Base-by-base conservation (phyloP, 2,329 filamentous ascomycete genomes). In the Sporothrix brunneoviolacea region DNA sequence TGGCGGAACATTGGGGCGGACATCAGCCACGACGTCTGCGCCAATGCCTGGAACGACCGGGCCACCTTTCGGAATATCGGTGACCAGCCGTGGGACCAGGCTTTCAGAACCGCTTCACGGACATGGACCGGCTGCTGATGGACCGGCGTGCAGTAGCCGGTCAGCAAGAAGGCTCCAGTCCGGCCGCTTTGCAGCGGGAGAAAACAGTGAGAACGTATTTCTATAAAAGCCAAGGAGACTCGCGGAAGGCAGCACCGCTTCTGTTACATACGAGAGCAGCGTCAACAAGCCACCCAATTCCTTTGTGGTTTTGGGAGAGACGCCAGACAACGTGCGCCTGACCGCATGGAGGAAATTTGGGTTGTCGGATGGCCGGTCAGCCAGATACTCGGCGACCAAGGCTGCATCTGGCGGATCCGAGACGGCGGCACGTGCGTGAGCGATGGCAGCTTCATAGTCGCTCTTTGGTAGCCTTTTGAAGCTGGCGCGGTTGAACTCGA, bases 81-180 rank as follows among this genome's bases (percentile, higher is more conserved):
- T 8, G 84, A 62, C 51, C 77, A 73, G 1, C 83, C 79, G 2
- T 62, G 70, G n/a, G 68, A 62, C 86, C 86, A 90, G 28, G 70
- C 65, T 47, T 77, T 71, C 35, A 90, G 57, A 44, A 89, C 80
- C 27, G 73, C 68, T 61, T 86, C 76, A 33, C 85, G 79, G 16
- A 79, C 68, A 30, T 74, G 65, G 18, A 81, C 58, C 1, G 84
- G 76, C 56, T 87, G 84, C 46, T 78, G 67, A 48, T 79, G 72
- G 40, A 88, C 65, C 1, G 83, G 79, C 0, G 74, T 78, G 56
- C 76, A 72, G 61, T 82, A 78, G n/a, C 85, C 84, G 0, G 86
- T 89, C 41, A 88, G 69, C 6, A 86, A 63, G 16, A 86, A 65
- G 22, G 81, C 80, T 22, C 84, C 84, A 4, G 75, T 63, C 7